These are phyloP conservation scores for Delphinella strobiligena DNA, from an alignment of 2,329 filamentous ascomycete genomes.

Conservation along the genomic window DNA sequence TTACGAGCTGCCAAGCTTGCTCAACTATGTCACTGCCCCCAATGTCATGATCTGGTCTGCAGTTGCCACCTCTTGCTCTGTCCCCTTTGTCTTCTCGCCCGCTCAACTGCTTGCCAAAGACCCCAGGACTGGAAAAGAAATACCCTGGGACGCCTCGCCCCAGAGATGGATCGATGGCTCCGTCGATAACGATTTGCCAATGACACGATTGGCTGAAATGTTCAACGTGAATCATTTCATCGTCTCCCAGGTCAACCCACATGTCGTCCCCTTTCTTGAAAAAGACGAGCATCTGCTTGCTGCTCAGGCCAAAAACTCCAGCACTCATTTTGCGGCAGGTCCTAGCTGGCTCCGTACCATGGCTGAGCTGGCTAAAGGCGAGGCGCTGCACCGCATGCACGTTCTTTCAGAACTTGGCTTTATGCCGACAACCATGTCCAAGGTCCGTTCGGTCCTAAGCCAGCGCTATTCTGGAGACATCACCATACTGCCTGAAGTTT, in stretches of 20 bases:
- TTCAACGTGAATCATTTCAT: slow-evolving; percentile 99
- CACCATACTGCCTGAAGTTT: slow-evolving; percentile 76
- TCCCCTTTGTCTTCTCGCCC: slow-evolving; percentile 74
- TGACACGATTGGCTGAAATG: slow-evolving; percentile 81
- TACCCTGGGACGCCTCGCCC: slow-evolving; percentile 75
- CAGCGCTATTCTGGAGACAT: slow-evolving; percentile 94
- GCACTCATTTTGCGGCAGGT: slow-evolving; percentile 28
- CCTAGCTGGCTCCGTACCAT: slow-evolving; percentile 53
- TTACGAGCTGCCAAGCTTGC: slow-evolving; percentile 72
- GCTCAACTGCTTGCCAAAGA: slow-evolving; percentile 75
- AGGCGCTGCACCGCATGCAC: slow-evolving; percentile 69
- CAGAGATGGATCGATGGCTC: slow-evolving; percentile 90
- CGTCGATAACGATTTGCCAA: slow-evolving; percentile 86
- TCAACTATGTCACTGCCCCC: slow-evolving; percentile 88
- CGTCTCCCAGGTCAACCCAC: slow-evolving; percentile 91
- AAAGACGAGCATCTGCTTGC: slow-evolving; percentile 47
- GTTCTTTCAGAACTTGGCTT: slow-evolving; percentile 69
- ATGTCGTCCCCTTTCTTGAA: slow-evolving; percentile 74
- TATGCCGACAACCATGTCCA: slow-evolving; percentile 62
- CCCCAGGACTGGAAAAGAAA: slow-evolving; percentile 61
- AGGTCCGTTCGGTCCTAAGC: slow-evolving; percentile 61
- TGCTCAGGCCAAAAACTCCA: slow-evolving; percentile 20
- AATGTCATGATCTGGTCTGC: slow-evolving; percentile 96
- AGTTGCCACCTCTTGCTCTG: slow-evolving; percentile 88
- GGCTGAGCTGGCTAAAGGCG: slow-evolving; percentile 63